Conservation (phyloP, 495 filamentous ascomycete genomes). For the Penicillium manginii region DNA sequence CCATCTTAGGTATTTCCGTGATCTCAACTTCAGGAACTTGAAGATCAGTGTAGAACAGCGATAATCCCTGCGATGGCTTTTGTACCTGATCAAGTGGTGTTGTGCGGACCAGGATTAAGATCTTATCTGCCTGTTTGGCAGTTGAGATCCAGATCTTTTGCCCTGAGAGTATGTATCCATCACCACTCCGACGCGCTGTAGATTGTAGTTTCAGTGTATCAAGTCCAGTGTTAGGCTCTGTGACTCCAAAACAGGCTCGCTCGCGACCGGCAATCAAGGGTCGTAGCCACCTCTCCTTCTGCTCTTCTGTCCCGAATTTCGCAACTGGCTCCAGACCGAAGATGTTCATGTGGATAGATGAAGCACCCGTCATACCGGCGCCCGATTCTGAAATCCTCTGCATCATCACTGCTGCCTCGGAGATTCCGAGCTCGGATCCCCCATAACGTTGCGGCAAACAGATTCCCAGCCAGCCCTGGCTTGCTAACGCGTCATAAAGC, state of each 20-base stretch:
- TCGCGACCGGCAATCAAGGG: constrained; percentile 65
- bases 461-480: constrained; percentile 78
- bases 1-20: constrained; percentile 63
- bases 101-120: constrained; percentile 76
- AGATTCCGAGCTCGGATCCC: constrained; percentile 63
- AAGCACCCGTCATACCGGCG: constrained; percentile 75
- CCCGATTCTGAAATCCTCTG: constrained; percentile 77
- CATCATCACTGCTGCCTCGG: constrained; percentile 81
- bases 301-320: constrained; percentile 64
- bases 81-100: constrained; percentile 63
- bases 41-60: constrained; percentile 77
- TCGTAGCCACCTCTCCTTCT: constrained; percentile 60
- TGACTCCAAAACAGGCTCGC: constrained; percentile 69
- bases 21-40: constrained; percentile 36
- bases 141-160: constrained; percentile 85
- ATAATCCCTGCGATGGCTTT: constrained; percentile 70
- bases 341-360: constrained; percentile 74
- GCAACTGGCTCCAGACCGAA: constrained; percentile 76
- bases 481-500: constrained; percentile 69
- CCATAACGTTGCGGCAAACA: constrained; percentile 71
- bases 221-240: constrained; percentile 67
- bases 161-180: constrained; percentile 63
- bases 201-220: constrained; percentile 71
- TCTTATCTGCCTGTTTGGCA: constrained; percentile 72
- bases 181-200: constrained; percentile 47